Evolutionary conservation across 2,329 filamentous ascomycete genomes (phyloP), one percentile per base, ranked within the genome.

Genomic region (Aspergillus clavatus): DNA sequence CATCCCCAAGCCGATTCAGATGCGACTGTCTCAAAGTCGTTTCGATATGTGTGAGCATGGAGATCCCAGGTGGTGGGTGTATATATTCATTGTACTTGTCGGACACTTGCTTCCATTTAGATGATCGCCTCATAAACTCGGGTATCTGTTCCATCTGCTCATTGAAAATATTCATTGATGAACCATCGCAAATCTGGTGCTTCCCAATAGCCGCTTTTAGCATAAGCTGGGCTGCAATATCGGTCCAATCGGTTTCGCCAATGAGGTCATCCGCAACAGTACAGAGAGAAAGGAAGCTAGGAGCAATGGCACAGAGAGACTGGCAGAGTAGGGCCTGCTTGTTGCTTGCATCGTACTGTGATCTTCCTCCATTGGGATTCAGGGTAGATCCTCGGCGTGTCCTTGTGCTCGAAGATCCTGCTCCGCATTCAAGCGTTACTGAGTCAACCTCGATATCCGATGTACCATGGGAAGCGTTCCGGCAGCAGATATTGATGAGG

Each of bases 131-230:
- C 58, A 67, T 51, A 65, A 66, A 53, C 28, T 26, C 55, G 51
- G 58, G 29, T 10, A 70, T 71, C 67, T 74, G 77, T 1, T 70
- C 62, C 51, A 76, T 76, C 3, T 72, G 68, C 23, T 72, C 66
- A 21, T 67, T 59, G 18, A 75, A 61, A 48, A 18, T 72, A 66
- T 3, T 55, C 44, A 63, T 61, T n/a, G 58, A 40, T 12, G n/a
- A 58, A 4, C 57, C 59, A 6, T 68, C 70, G 41, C 63, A 69
- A 4, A 69, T 51, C 3, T 70, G 54, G 42, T 72, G 72, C 45
- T 76, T 72, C 57, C 80, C 76, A 3, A 77, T 49, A 7, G 67
- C 68, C 27, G 74, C 70, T 47, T 79, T 75, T 7, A 75, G 54
- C 67, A 79, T 74, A 46, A 75, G 74, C 12, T 70, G 64, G 1